These are phyloP conservation scores for Vigna trinervia DNA, from an alignment of 306 rosid species.

Conservation along the genomic window DNA sequence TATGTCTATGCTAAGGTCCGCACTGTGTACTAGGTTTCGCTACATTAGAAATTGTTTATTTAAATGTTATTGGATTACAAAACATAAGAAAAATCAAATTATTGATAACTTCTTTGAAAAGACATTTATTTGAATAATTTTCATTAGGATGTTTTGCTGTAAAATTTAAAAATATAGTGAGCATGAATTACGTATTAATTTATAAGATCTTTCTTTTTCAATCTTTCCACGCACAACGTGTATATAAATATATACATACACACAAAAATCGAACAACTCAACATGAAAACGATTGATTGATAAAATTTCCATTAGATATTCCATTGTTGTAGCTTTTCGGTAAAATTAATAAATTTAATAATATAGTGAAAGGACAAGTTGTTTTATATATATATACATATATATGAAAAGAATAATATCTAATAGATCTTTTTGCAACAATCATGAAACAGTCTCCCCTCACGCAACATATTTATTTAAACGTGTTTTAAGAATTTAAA, in stretches of 20 bases:
- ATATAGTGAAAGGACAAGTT: neutral
- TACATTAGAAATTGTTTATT: too few species aligned
- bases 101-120: too few species aligned
- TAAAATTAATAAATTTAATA: neutral
- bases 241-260: neutral
- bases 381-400: neutral
- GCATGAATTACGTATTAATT: neutral
- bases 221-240: neutral
- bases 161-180: too few species aligned
- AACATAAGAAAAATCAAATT: too few species aligned
- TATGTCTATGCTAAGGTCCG: too few species aligned
- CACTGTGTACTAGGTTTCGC: too few species aligned
- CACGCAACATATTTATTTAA: constrained; percentile 4
- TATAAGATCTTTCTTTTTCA: neutral
- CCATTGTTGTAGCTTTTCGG: neutral
- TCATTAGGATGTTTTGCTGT: too few species aligned
- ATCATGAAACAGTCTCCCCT: neutral
- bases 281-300: neutral
- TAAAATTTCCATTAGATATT: neutral
- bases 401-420: neutral
- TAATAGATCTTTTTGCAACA: neutral
- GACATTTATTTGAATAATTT: too few species aligned
- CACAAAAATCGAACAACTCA: neutral
- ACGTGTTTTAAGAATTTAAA: too few species aligned
- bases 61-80: too few species aligned